Evolutionary conservation across 2,329 filamentous ascomycete genomes (phyloP), one percentile per base, ranked within the genome.

Genomic region (Colletotrichum musicola): DNA sequence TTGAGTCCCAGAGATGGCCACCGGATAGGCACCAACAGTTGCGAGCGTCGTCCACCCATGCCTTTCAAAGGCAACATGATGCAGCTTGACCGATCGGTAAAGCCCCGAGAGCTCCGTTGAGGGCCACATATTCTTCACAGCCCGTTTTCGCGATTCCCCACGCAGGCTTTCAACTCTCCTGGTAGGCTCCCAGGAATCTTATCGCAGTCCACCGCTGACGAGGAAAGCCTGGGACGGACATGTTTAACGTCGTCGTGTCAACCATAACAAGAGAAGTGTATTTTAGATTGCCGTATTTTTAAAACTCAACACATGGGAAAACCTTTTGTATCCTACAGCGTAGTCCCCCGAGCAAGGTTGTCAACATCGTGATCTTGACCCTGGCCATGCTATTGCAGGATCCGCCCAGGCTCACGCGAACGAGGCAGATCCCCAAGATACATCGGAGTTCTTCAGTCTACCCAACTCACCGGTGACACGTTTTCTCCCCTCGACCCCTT

Each of bases 381-480:
- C 7, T 30, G 27, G 7, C 27, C 27, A 10, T 30, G 27, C 2
- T 6, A 30, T 10, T 30, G 2, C 6, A 22, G 22, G 22, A 22
- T 4, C 27, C 27, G 27, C 6, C 27, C 27, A 30, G 7, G 6
- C 27, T 10, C 27, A 30, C 7, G 7, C 7, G 27, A 30, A 30
- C 7, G 6, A 30, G 27, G 2, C 27, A 7, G 27, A 7, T 30
- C 58, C 58, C 38, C 68, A 59, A 49, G 59, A 62, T 35, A 64
- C 58, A 22, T 14, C 64, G 59, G 25, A 76, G 74, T 14, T 75
- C 75, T 7, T 50, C 71, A 1, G 72, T 77, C 10, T 74, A 76
- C 47, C 75, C 75, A 7, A 70, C 73, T 6, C 75, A 30, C 9
- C 6, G 9, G 27, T 9, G 6, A 30, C 27, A 7, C 1, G 7